Percentiles rank a stretch among this genome's conserved stretches.
phyloP scores from a whole-genome alignment of 441 rosid species.

The Syzygium syzygioides region DNA sequence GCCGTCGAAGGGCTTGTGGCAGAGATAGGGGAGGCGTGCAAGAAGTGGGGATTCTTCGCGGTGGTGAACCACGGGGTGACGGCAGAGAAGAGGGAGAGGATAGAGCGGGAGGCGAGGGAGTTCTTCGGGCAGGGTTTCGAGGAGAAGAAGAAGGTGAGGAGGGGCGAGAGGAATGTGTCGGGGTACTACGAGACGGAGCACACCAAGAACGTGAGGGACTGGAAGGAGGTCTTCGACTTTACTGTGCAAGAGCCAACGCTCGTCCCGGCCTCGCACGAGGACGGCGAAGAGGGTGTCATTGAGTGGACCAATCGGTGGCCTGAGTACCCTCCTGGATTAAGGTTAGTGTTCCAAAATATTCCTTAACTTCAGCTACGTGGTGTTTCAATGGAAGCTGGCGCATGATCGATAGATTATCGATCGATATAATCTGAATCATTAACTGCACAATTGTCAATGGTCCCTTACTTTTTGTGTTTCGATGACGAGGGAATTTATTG shows the following conservation, averaged over 20 bases:
- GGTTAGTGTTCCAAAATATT: slow-evolving; percentile 1
- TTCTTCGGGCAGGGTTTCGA: slow-evolving; percentile 20
- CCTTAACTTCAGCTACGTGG: accelerated
- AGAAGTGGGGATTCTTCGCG: not conserved
- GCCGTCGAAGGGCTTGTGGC: slow-evolving; percentile 22
- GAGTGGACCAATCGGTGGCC: slow-evolving; percentile 58
- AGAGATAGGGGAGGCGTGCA: slow-evolving; percentile 24
- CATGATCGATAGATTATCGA: not conserved
- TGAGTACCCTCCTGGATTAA: slow-evolving; percentile 28
- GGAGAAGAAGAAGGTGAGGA: slow-evolving; percentile 56
- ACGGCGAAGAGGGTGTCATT: slow-evolving; percentile 34
- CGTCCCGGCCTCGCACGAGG: slow-evolving; percentile 38
- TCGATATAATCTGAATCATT: too few species aligned
- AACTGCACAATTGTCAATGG: too few species aligned
- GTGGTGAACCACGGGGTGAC: not conserved
- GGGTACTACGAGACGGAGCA: slow-evolving; percentile 73
- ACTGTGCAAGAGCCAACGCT: slow-evolving; percentile 28
- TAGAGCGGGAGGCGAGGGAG: not conserved
- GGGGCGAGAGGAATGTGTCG: slow-evolving; percentile 45
- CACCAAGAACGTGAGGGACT: slow-evolving; percentile 76
- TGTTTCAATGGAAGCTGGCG: not conserved
- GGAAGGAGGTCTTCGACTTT: slow-evolving; percentile 75
- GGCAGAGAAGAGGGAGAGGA: not conserved
- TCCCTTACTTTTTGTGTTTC: too few species aligned
- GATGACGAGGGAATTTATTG: too few species aligned